Conservation (phyloP, 2,329 filamentous ascomycete genomes). For the Uncinocarpus reesii region DNA sequence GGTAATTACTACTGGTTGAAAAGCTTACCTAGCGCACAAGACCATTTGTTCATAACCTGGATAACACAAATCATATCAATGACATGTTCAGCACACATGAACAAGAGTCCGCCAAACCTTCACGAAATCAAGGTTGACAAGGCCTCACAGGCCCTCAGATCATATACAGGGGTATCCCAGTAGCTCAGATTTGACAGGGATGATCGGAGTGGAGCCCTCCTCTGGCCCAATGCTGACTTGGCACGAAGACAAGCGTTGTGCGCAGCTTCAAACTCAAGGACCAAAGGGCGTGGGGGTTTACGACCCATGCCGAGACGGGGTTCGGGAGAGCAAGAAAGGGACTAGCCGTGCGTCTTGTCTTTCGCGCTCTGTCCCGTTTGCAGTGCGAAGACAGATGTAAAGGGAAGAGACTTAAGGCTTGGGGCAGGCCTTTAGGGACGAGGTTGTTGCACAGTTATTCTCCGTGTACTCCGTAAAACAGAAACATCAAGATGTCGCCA, state of each 20-base stretch:
- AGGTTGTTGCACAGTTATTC: background rate
- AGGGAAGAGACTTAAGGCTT: too few relatives aligned
- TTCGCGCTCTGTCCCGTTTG: too few relatives aligned
- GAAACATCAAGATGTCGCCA: background rate
- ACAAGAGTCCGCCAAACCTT: background rate
- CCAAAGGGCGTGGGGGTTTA: slow-evolving; percentile 1
- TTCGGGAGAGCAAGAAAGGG: background rate
- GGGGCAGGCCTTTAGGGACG: too few relatives aligned
- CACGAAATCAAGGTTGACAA: slow-evolving; percentile 1
- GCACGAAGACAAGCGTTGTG: slow-evolving; percentile 10
- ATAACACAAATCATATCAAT: background rate
- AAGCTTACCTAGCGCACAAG: background rate
- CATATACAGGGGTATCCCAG: slow-evolving; percentile 2
- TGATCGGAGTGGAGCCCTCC: background rate
- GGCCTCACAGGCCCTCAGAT: slow-evolving; percentile 6
- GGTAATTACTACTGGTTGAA: background rate
- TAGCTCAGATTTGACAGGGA: slow-evolving; percentile 2
- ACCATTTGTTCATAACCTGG: background rate
- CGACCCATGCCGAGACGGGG: background rate
- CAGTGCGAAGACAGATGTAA: too few relatives aligned
- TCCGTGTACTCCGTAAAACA: background rate
- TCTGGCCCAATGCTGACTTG: slow-evolving; percentile 4
- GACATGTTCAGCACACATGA: background rate
- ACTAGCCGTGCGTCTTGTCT: too few relatives aligned
- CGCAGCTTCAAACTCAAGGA: background rate